Conservation (phyloP, 1,139 yeast species). For the Candida neerlandica region DNA sequence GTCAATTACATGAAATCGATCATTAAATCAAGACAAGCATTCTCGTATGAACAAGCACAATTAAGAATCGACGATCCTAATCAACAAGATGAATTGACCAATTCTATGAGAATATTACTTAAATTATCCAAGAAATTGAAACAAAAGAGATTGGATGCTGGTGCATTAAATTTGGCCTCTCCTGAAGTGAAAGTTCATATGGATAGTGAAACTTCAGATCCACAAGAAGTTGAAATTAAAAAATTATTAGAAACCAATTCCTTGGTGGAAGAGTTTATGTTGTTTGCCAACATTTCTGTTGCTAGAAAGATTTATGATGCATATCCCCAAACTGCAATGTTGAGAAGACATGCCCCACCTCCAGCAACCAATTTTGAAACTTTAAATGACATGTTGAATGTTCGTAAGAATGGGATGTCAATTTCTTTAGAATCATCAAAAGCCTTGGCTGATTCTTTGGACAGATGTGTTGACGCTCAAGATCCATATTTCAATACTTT, state of each 20-base stretch:
- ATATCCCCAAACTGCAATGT: conserved; percentile 97
- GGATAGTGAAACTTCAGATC: conserved; percentile 97
- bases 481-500: conserved; percentile 94
- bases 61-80: conserved; percentile 80
- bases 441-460: conserved; percentile 92
- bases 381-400: conserved; percentile 84
- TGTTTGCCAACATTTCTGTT: conserved; percentile 94
- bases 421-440: conserved; percentile 84
- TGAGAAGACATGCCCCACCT: conserved; percentile 95
- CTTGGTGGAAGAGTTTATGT: conserved; percentile 96
- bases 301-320: conserved; percentile 91
- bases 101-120: conserved; percentile 84
- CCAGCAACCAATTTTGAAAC: conserved; percentile 91
- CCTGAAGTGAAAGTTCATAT: conserved; percentile 98
- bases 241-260: conserved; percentile 88
- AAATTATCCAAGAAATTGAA: conserved; percentile 79
- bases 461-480: conserved; percentile 75
- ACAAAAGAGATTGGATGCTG: conserved; percentile 86
- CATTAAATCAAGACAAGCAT: conserved; percentile 90
- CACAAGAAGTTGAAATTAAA: conserved; percentile 93
- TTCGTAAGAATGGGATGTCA: conserved; percentile 73
- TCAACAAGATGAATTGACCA: conserved; percentile 80
- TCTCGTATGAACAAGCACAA: conserved; percentile 94
- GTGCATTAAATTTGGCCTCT: conserved; percentile 94
- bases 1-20: conserved; percentile 85